Evolutionary conservation across 2,329 filamentous ascomycete genomes (phyloP), one percentile per base, ranked within the genome.

Genomic region (Neonectria punicea): DNA sequence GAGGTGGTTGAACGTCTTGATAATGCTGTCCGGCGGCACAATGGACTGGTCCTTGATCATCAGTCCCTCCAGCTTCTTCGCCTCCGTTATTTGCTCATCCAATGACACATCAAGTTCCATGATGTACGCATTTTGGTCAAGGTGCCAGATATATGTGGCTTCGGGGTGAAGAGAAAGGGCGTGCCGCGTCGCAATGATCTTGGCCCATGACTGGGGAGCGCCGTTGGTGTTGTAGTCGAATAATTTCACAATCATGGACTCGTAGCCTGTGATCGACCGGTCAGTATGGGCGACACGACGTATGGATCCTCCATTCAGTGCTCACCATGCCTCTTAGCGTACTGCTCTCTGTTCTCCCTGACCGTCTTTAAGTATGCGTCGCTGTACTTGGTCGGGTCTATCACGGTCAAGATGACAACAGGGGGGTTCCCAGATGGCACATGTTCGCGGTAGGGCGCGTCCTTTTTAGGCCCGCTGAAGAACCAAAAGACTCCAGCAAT

Each of bases 1-100:
- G n/a, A 97, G 83, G 75, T 97, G 91, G 16, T 87, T 83, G 77
- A 97, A 97, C 0, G 97, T 98, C 83, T 93, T 95, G 82, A 99
- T 98, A 73, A 99, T 94, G 81, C 93, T 97, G 80, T 98, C 93
- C 0, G 97, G 96, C 2, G 95, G 96, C 9, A 98, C 95, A 55
- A 99, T 89, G 6, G 96, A 89, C 58, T 90, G 86, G 78, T 97
- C 92, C 77, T 90, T 92, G 72, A 96, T 88, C 93, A 98, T 98
- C 61, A 92, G 78, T 22, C 84, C 84, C 74, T 97, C 92, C 53
- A 99, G 85, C 61, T 84, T 87, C 57, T 83, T 82, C 11, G 89
- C 81, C 11, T 88, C 83, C 78, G 97, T 88, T 43, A 99, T 80
- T 72, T 93, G 87, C 2, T 88, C 84, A 69, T 93, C 89, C 36